Percentiles rank a stretch among this genome's conserved stretches.
phyloP scores from a whole-genome alignment of 441 rosid species.

The Capsella rubella region DNA sequence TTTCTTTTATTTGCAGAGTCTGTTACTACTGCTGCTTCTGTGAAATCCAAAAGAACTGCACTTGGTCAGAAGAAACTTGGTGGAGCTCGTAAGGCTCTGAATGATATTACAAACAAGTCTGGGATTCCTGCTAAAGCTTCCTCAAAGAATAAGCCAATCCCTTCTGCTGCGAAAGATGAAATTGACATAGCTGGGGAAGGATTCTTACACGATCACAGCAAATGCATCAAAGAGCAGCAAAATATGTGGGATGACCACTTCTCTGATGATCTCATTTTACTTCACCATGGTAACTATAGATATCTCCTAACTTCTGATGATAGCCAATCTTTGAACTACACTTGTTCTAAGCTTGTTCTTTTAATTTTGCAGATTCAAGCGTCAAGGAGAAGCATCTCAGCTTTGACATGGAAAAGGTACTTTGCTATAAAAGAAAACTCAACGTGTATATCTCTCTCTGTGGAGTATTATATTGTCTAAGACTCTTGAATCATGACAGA shows the following conservation, averaged over 20 bases:
- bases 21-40: slow-evolving; percentile 40
- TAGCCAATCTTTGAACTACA: background rate
- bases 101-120: slow-evolving; percentile 42
- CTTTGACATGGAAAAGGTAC: slow-evolving; percentile 30
- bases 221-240: slow-evolving; percentile 44
- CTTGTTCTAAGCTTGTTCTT: slow-evolving; percentile 22
- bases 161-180: slow-evolving; percentile 20
- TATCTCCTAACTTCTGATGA: slow-evolving; percentile 1
- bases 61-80: slow-evolving; percentile 43
- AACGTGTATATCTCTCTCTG: background rate
- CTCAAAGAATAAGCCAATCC: slow-evolving; percentile 29
- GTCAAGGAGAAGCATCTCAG: slow-evolving; percentile 27
- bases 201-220: slow-evolving; percentile 44
- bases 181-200: slow-evolving; percentile 37
- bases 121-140: slow-evolving; percentile 30
- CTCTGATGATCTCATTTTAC: slow-evolving; percentile 39
- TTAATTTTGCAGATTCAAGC: slow-evolving; percentile 21
- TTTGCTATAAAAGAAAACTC: background rate
- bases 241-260: slow-evolving; percentile 32
- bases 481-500: too few species aligned
- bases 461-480: too few species aligned
- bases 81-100: slow-evolving; percentile 36
- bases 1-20: slow-evolving; percentile 31
- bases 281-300: slow-evolving; percentile 30
- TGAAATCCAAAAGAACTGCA: slow-evolving; percentile 33